These are phyloP conservation scores for Fagopyrum tataricum DNA, from an alignment of 148 eudicot species.

Conservation along the genomic window DNA sequence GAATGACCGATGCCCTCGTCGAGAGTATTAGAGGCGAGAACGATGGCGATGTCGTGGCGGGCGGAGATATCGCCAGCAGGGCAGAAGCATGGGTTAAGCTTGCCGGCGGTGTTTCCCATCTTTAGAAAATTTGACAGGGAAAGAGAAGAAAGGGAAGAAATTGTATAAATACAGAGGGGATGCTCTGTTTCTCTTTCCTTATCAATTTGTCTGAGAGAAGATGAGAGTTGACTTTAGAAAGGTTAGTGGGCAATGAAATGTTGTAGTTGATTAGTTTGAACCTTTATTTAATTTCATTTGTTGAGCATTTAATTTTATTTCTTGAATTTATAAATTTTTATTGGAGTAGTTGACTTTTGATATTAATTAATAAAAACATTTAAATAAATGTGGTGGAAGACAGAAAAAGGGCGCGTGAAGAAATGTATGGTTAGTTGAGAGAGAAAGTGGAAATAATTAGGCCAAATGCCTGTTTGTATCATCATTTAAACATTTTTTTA, in stretches of 20 bases:
- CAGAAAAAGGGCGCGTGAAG: conserved; percentile 8
- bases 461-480: background rate
- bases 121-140: background rate
- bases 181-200: background rate
- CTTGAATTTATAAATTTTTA: background rate
- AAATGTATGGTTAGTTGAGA: background rate
- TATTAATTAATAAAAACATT: background rate
- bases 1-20: conserved; percentile 53
- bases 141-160: background rate
- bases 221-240: conserved; percentile 14
- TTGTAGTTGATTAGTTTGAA: background rate
- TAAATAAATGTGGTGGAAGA: conserved; percentile 1
- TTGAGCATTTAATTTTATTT: background rate
- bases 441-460: background rate
- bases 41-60: conserved; percentile 42
- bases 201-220: background rate
- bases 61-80: conserved; percentile 35
- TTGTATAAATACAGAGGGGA: too few species aligned
- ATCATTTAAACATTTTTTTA: background rate
- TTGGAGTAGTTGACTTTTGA: conserved; percentile 9
- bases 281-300: background rate
- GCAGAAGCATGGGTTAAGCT: conserved; percentile 55
- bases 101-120: conserved; percentile 87
- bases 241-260: conserved; percentile 12
- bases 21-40: conserved; percentile 22